Evolutionary conservation across 257 asterid genomes (phyloP).

Genomic region (Plantago ovata): DNA sequence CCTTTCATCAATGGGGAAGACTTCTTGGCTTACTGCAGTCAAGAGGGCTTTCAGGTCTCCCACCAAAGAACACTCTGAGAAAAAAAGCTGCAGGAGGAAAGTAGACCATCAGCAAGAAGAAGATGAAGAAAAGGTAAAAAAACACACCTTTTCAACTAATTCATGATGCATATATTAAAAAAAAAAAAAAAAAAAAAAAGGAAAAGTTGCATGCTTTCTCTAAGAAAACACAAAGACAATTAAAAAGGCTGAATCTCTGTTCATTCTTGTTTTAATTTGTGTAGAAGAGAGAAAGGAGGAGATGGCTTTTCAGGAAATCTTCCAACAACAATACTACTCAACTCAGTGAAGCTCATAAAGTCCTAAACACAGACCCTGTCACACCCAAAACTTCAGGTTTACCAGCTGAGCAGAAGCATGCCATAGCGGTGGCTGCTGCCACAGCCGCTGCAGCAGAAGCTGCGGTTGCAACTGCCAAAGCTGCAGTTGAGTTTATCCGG

Average conservation of each 20-base stretch:
- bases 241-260: not conserved
- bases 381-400: constrained; percentile 20
- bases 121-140: constrained; percentile 62
- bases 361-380: constrained; percentile 5
- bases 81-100: constrained; percentile 49
- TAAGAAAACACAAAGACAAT: not conserved
- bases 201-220: not conserved
- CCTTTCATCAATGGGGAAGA: constrained; percentile 60
- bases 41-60: constrained; percentile 93
- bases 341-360: constrained; percentile 23
- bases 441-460: constrained; percentile 79
- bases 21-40: constrained; percentile 85
- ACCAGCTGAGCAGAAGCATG: constrained; percentile 57
- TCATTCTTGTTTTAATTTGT: constrained; percentile 1
- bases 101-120: constrained; percentile 46
- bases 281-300: constrained; percentile 70
- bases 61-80: constrained; percentile 56
- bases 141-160: not conserved
- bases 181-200: too few species aligned
- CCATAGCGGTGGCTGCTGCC: constrained; percentile 74
- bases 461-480: constrained; percentile 68
- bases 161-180: too few species aligned
- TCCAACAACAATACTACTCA: constrained; percentile 27
- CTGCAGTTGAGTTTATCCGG: constrained; percentile 75
- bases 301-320: constrained; percentile 75